phyloP scores from a whole-genome alignment of 371 early-diverging fungal genomes.

The Saksenaea vasiformis region DNA sequence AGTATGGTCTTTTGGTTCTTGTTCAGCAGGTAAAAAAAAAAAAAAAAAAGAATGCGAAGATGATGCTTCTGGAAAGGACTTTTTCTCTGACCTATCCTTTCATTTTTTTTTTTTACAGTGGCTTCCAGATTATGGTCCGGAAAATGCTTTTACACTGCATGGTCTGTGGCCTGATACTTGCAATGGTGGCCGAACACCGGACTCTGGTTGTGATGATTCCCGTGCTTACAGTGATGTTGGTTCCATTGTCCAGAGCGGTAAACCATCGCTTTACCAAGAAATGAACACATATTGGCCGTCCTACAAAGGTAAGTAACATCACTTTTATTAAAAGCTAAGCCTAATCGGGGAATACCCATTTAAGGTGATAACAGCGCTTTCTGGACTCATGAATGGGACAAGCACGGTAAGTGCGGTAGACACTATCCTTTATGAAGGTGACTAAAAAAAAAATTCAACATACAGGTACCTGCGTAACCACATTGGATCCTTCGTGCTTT shows the following conservation, averaged over 20 bases:
- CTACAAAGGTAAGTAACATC: conserved; percentile 59
- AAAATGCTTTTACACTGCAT: conserved; percentile 40
- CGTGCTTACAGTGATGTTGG: conserved; percentile 57
- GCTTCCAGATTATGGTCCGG: conserved; percentile 23
- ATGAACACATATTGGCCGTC: conserved; percentile 80
- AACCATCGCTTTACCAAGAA: conserved; percentile 46
- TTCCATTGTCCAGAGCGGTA: conserved; percentile 34
- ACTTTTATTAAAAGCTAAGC: background rate
- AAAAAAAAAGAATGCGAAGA: too few species aligned
- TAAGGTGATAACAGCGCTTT: conserved; percentile 46
- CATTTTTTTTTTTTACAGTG: conserved; percentile 14
- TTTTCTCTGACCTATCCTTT: too few species aligned
- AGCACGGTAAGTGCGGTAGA: conserved; percentile 60
- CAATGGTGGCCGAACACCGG: conserved; percentile 59
- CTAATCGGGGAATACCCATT: background rate
- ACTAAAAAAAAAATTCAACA: background rate
- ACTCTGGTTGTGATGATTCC: conserved; percentile 65
- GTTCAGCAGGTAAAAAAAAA: conserved; percentile 22
- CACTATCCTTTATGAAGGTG: background rate
- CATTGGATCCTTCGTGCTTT: conserved; percentile 64
- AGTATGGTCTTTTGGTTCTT: conserved; percentile 19
- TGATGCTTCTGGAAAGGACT: too few species aligned
- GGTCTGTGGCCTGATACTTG: conserved; percentile 86
- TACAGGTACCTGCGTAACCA: conserved; percentile 66
- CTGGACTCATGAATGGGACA: conserved; percentile 80